Conservation (phyloP, 768 basidiomycete genomes). For the Paxillus involutus region DNA sequence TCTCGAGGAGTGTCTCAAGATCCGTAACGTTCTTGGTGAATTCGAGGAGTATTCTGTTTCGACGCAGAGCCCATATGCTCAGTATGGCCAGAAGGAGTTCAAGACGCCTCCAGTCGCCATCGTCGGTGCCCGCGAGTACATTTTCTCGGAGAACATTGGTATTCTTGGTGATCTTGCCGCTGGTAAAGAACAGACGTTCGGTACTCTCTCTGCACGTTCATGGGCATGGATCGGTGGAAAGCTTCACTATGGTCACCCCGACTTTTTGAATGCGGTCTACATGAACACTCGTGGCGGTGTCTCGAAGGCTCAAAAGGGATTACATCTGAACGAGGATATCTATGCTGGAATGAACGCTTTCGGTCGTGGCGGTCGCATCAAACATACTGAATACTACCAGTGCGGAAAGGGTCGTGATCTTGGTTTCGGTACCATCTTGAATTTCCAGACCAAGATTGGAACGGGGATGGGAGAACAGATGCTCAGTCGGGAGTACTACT, state of each 20-base stretch:
- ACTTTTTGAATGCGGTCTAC: slow-evolving; percentile 96
- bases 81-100: slow-evolving; percentile 88
- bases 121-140: slow-evolving; percentile 98
- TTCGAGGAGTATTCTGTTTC: slow-evolving; percentile 92
- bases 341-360: slow-evolving; percentile 99
- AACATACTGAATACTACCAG: slow-evolving; percentile 99
- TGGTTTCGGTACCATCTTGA: slow-evolving; percentile 97
- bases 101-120: slow-evolving; percentile 90
- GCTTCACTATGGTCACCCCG: slow-evolving; percentile 98
- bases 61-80: slow-evolving; percentile 88
- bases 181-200: slow-evolving; percentile 99
- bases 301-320: slow-evolving; percentile 98
- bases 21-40: slow-evolving; percentile 95
- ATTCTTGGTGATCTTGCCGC: slow-evolving; percentile 98
- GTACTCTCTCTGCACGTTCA: slow-evolving; percentile 92
- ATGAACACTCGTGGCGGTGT: slow-evolving; percentile 99
- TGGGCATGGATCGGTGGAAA: slow-evolving; percentile 99
- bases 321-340: slow-evolving; percentile 99
- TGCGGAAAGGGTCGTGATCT: slow-evolving; percentile 99
- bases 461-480: slow-evolving; percentile 99
- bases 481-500: slow-evolving; percentile 99
- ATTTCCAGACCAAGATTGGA: slow-evolving; percentile 99
- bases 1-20: slow-evolving; percentile 98
- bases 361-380: slow-evolving; percentile 95
- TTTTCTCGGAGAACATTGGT: slow-evolving; percentile 99